Evolutionary conservation across 345 rosid genomes (phyloP), one percentile per base, ranked within the genome.

Genomic region (Lumnitzera littorea): DNA sequence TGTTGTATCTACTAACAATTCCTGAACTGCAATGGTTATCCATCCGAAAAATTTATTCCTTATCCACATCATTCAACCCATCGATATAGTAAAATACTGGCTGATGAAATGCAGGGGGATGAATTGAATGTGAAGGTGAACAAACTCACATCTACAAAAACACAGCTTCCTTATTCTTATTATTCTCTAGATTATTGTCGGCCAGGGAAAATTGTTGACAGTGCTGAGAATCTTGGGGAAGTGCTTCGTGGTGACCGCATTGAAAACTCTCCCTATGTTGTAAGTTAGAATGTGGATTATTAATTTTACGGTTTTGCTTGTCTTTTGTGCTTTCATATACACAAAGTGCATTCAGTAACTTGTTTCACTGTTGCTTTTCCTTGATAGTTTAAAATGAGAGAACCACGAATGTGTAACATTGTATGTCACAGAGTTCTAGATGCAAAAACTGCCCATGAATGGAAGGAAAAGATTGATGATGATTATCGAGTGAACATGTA

Each of bases 141-240:
- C 77, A 91, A 88, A 56, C 67, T 91, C 76, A 86, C 90, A 31
- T 88, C 98, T 13, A 91, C 85, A 46, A 91, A 91, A 74, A 91
- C 98, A 58, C 96, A 88, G 56, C 94, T 91, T 82, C 98, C 98
- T 11, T 88, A 86, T 55, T 81, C 95, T 3, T 91, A 80, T 53
- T 91, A 91, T 61, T 84, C 90, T 57, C 82, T 91, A 11, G 84
- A 83, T 13, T 83, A 80, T 55, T 91, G 95, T 65, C 82, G 46
- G 54, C 96, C 98, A 15, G 63, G 67, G 11, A 47, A 48, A 3
- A 84, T 91, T 49, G 73, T 91, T 65, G 95, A 91, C 67, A 91
- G 85, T 62, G 86, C 88, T 6, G 98, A 91, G 78, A 91, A 91
- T 79, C 96, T 88, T 14, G 96, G 98, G 51, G 98, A 91, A 80